phyloP scores from a whole-genome alignment of 2,329 filamentous ascomycete species.

The Xylaria sp. region DNA sequence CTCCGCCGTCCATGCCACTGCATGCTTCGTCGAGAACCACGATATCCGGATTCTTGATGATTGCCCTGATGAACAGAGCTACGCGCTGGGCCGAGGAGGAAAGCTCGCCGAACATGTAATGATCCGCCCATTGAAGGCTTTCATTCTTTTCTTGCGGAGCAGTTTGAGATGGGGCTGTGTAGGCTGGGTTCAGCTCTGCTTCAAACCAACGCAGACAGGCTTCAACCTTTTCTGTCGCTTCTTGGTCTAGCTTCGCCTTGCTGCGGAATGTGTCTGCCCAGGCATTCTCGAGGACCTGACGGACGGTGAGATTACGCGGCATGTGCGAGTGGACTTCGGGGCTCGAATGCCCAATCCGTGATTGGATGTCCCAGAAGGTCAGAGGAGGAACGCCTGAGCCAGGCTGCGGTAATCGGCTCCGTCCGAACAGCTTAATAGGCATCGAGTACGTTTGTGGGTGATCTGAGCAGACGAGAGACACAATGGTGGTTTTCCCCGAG shows the following conservation, averaged over 20 bases:
- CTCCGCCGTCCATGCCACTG: conserved; percentile 79
- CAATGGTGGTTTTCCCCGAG: conserved; percentile 92
- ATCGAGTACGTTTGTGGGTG: conserved; percentile 93
- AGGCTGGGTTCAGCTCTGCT: conserved; percentile 70
- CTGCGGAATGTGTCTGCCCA: conserved; percentile 88
- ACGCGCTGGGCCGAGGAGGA: conserved; percentile 85
- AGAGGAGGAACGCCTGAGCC: conserved; percentile 72
- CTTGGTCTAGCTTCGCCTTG: conserved; percentile 66
- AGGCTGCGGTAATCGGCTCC: conserved; percentile 75
- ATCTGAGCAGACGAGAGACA: conserved; percentile 92
- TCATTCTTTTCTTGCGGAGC: conserved; percentile 18
- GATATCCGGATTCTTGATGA: conserved; percentile 81
- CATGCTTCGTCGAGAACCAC: conserved; percentile 89
- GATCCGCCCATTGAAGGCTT: conserved; percentile 67
- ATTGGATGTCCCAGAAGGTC: conserved; percentile 91
- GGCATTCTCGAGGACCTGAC: conserved; percentile 79
- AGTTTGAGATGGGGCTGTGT: conserved; percentile 35
- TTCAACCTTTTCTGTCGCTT: conserved; percentile 66
- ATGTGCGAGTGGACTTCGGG: conserved; percentile 95
- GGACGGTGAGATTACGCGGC: conserved; percentile 75
- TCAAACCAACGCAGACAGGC: conserved; percentile 78
- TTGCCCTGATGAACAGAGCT: conserved; percentile 79
- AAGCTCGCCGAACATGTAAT: conserved; percentile 72
- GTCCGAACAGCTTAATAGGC: conserved; percentile 85
- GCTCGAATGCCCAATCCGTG: conserved; percentile 87